A percentile compares a stretch with the other conserved stretches of the same genome.
These are phyloP conservation scores for Naganishia kalamii DNA, from an alignment of 768 basidiomycete genomes.

Conservation along the genomic window DNA sequence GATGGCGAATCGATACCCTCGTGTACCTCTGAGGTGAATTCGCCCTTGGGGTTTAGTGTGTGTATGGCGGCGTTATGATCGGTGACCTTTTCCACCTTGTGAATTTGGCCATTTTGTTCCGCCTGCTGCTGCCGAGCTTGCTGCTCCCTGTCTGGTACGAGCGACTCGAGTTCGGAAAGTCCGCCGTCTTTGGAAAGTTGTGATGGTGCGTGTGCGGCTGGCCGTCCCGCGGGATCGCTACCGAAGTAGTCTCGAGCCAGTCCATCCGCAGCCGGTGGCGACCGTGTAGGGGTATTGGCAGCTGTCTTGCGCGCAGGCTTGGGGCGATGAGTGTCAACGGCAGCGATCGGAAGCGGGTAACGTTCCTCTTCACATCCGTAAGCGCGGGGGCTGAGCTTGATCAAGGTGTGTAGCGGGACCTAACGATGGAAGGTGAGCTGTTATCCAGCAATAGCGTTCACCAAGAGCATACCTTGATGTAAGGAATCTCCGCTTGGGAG, in stretches of 20 bases:
- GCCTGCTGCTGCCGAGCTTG: neutral
- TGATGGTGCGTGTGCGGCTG: neutral
- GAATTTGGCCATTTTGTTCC: conserved; percentile 1
- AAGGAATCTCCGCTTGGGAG: conserved; percentile 87
- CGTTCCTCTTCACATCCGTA: conserved; percentile 98
- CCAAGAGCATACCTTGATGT: conserved; percentile 67
- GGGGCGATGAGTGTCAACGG: conserved; percentile 87
- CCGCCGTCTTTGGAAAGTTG: neutral
- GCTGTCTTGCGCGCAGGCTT: conserved; percentile 30
- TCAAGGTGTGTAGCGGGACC: conserved; percentile 73
- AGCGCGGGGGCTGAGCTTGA: conserved; percentile 95
- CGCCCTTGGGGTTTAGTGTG: neutral
- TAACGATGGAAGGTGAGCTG: neutral
- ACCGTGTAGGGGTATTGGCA: neutral
- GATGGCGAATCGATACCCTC: conserved; percentile 28
- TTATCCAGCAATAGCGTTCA: neutral
- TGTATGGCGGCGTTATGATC: conserved; percentile 2
- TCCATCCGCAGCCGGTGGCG: neutral
- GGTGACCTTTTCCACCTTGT: conserved; percentile 3
- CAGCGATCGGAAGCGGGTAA: conserved; percentile 80
- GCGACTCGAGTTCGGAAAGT: neutral
- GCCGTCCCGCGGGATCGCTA: neutral
- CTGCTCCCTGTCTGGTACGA: neutral
- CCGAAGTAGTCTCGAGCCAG: conserved; percentile 27
- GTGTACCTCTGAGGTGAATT: conserved; percentile 19